Base-by-base conservation (phyloP, 2,329 filamentous ascomycete species). In the Neofusicoccum sp. region DNA sequence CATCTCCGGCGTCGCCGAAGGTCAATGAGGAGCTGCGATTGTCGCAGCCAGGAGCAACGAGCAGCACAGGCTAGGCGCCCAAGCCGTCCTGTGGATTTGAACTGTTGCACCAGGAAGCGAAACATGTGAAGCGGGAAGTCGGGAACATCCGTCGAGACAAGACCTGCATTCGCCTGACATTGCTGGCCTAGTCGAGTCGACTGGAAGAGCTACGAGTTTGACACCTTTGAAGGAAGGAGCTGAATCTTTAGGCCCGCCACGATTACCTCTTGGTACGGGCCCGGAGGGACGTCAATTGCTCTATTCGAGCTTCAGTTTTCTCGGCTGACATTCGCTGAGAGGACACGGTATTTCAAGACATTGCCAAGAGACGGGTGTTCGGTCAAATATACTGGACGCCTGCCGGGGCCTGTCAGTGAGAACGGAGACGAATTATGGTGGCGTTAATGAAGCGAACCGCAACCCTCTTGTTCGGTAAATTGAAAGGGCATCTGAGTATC, bases 301-400 rank as follows among this genome's bases (percentile, higher is more conserved):
- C 36, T 41, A 20, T 16, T 41, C 6, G 49, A 36, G n/a, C 30
- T 40, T 53, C 48, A 12, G 48, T 20, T 14, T 20, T 53, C 20
- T 54, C 26, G 24, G 36, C 8, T 9, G n/a, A 30, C 33, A 43
- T 36, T 28, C 38, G n/a, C 30, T 14, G 20, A 6, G 28, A 26
- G 7, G 9, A 20, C 14, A 16, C 6, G 38, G 33, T 8, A 41
- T 16, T 20, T 40, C 36, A 24, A 54, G 34, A 30, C 24, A 28
- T 20, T 8, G 36, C 38, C 51, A 56, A 44, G 51, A 43, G 4
- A 24, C n/a, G 4, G 38, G 14, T 28, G 20, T 28, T 56, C 51
- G 30, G 51, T 56, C 38, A 56, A 56, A 44, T 33, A 43, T 56
- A 48, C 43, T 30, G 51, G 51, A 44, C 51, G 51, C 51, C 51